Evolutionary conservation across 1,139 yeast genomes (phyloP).

Genomic region (Pichiaceae sp.): DNA sequence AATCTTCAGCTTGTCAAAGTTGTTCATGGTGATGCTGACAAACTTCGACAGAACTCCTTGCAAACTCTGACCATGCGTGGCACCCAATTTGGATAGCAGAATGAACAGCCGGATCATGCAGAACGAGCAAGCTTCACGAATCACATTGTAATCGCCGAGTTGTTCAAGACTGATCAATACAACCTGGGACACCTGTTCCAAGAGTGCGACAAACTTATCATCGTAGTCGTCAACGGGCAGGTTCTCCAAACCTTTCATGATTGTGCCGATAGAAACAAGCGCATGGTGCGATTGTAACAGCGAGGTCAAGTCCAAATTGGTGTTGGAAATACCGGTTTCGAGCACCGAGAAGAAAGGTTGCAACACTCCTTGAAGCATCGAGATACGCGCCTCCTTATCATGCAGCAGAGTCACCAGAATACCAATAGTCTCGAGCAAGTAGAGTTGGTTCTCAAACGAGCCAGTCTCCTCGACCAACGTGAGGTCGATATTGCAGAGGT

Average conservation of each 20-base stretch:
- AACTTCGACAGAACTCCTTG: slow-evolving; percentile 61
- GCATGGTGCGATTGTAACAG: slow-evolving; percentile 79
- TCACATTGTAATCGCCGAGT: slow-evolving; percentile 54
- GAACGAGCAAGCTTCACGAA: slow-evolving; percentile 82
- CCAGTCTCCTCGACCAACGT: slow-evolving; percentile 45
- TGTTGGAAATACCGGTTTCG: slow-evolving; percentile 37
- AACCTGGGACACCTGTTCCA: slow-evolving; percentile 50
- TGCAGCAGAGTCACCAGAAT: slow-evolving; percentile 46
- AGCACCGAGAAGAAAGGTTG: slow-evolving; percentile 73
- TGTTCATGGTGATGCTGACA: slow-evolving; percentile 61
- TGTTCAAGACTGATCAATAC: slow-evolving; percentile 77
- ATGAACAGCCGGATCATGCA: slow-evolving; percentile 84
- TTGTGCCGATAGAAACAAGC: slow-evolving; percentile 81
- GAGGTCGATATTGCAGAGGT: slow-evolving; percentile 18
- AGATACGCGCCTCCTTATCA: slow-evolving; percentile 30
- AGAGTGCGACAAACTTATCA: slow-evolving; percentile 21
- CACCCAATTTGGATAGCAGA: slow-evolving; percentile 32
- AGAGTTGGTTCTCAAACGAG: slow-evolving; percentile 69
- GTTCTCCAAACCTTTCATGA: slow-evolving; percentile 73
- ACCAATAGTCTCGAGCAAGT: slow-evolving; percentile 77
- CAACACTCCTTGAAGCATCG: slow-evolving; percentile 53
- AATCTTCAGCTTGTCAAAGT: slow-evolving; percentile 47
- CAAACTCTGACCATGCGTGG: slow-evolving; percentile 23
- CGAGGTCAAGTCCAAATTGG: slow-evolving; percentile 32
- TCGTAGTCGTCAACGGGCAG: slow-evolving; percentile 14